Base-by-base conservation (phyloP, 2,329 filamentous ascomycete genomes). In the Biscogniauxia marginata region DNA sequence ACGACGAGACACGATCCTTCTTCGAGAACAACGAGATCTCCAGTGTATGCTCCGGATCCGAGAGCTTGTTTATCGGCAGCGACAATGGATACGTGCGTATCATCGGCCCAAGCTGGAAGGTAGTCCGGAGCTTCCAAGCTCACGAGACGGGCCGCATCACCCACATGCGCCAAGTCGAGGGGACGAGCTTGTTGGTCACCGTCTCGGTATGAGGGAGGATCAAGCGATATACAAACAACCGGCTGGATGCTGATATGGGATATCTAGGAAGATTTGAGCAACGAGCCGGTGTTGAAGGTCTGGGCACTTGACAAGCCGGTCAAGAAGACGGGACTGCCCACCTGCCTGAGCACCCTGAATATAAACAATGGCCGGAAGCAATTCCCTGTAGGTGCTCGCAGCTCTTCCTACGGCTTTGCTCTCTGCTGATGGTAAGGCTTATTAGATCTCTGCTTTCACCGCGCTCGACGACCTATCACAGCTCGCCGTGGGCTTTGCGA, bases 221-320 rank as follows among this genome's bases (percentile, higher is more conserved):
- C 22, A 16, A 20, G 30, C 11, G 8, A 13, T 13, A 25, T 25
- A n/a, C n/a, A n/a, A 16, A 47, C 22, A 43, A 46, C 22, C 16
- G 24, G 9, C n/a, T 20, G 18, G 18, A 39, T 46, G 54, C 70
- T 76, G 63, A 76, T 57, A 11, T 46, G 6, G 18, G 19, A 7
- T 0, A 66, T 79, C 46, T 72, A 88, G 75, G 95, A 99, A 74
- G 93, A 98, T 67, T 78, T 97, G 52, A 89, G 89, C 43, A 89
- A 84, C 66, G 92, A 98, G 66, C 93, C 95, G 0, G 83, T 93
- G 19, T 75, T 99, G 58, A 98, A 96, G 73, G 93, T 98, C n/a
- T 99, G 95, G 95, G 93, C 91, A 20, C 79, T 99, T 65, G 93
- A 98, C 71, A 96, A 93, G 75, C 82, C 88, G 3, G 91, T 96